A percentile compares a stretch with the other conserved stretches of the same genome.
Conservation (phyloP, 371 early-diverging fungal genomes). For the Mortierella sp. region DNA sequence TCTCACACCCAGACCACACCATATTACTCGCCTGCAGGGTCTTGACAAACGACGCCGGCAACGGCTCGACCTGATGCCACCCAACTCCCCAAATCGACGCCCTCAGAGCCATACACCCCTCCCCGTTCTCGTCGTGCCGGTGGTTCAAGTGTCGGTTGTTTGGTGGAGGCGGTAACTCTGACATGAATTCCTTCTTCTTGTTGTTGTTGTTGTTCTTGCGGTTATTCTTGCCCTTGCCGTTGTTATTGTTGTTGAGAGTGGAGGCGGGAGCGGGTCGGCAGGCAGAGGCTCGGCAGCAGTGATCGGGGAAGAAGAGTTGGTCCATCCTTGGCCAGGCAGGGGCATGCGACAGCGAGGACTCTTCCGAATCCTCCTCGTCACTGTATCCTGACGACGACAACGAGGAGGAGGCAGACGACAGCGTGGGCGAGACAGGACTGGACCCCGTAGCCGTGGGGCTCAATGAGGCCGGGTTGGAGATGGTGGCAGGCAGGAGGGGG, state of each 20-base stretch:
- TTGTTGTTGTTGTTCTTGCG: neutral
- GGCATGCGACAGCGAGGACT: conserved; percentile 18
- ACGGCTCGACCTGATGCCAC: conserved; percentile 54
- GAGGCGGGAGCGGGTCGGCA: conserved; percentile 11
- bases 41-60: conserved; percentile 50
- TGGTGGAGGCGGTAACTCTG: conserved; percentile 49
- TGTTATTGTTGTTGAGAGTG: neutral
- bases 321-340: conserved; percentile 51
- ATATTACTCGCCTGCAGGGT: conserved; percentile 36
- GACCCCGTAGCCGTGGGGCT: conserved; percentile 2
- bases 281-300: conserved; percentile 49
- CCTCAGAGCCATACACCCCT: conserved; percentile 24
- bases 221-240: conserved; percentile 11
- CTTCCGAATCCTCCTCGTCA: conserved; percentile 10
- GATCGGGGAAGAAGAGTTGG: conserved; percentile 52
- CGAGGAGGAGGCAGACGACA: neutral
- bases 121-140: neutral
- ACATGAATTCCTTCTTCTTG: conserved; percentile 15
- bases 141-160: neutral
- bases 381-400: conserved; percentile 7
- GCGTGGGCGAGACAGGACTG: neutral
- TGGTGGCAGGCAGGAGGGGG: conserved; percentile 33
- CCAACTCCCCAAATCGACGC: conserved; percentile 51
- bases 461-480: conserved; percentile 48
- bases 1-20: conserved; percentile 27